Conservation (phyloP, 495 filamentous ascomycete genomes). For the Podospora didyma region DNA sequence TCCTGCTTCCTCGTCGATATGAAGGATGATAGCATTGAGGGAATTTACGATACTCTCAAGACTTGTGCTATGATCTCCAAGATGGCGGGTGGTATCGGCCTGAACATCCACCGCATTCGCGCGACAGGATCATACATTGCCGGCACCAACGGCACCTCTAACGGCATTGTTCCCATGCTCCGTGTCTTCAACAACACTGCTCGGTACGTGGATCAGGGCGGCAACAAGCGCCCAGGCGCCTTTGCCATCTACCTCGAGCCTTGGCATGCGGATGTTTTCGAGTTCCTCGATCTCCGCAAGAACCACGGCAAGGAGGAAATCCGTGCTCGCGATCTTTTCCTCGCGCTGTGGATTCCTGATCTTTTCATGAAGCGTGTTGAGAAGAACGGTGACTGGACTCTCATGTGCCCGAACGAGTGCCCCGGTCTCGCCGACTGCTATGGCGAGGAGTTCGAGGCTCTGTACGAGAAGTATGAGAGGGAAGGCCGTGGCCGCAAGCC, state of each 20-base stretch:
- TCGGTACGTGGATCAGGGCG: slow-evolving; percentile 96
- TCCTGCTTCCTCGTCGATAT: slow-evolving; percentile 98
- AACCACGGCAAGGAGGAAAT: slow-evolving; percentile 99
- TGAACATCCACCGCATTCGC: slow-evolving; percentile 93
- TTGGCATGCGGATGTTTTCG: slow-evolving; percentile 97
- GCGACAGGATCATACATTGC: slow-evolving; percentile 96
- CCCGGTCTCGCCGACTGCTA: slow-evolving; percentile 94
- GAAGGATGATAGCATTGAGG: slow-evolving; percentile 98
- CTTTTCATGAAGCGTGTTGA: slow-evolving; percentile 99
- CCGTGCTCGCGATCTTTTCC: slow-evolving; percentile 95
- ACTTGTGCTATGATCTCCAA: slow-evolving; percentile 99
- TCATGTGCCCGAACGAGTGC: slow-evolving; percentile 96
- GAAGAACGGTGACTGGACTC: slow-evolving; percentile 89
- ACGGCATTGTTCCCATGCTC: slow-evolving; percentile 96
- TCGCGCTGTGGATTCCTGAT: slow-evolving; percentile 96
- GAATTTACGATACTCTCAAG: slow-evolving; percentile 98
- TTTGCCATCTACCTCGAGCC: slow-evolving; percentile 99
- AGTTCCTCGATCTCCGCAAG: slow-evolving; percentile 96
- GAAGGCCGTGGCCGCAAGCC: slow-evolving; percentile 86
- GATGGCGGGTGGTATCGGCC: slow-evolving; percentile 93
- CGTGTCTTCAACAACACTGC: slow-evolving; percentile 99
- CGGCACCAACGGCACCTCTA: slow-evolving; percentile 95
- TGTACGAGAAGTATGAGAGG: slow-evolving; percentile 91
- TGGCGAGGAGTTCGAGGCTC: slow-evolving; percentile 92
- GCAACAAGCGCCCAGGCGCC: slow-evolving; percentile 97